These are phyloP conservation scores for Cryptococcus sp. DNA, from an alignment of 1,284 basidiomycete genomes.

Conservation along the genomic window DNA sequence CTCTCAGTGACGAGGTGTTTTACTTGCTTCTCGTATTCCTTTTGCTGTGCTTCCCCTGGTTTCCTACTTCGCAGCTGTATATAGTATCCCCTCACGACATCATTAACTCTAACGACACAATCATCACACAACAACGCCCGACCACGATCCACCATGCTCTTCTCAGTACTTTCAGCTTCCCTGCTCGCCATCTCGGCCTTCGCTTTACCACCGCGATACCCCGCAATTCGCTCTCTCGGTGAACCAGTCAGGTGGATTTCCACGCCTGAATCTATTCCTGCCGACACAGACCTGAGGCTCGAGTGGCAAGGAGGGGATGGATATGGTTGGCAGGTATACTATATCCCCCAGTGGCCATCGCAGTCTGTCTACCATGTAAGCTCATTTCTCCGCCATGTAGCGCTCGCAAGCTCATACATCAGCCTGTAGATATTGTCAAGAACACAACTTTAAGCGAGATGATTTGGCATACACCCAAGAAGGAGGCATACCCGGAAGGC, in stretches of 20 bases:
- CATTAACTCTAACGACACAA: too few species aligned
- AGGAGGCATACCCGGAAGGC: conserved; percentile 16
- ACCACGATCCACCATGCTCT: not conserved
- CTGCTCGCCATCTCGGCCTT: not conserved
- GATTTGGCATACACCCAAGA: conserved; percentile 22
- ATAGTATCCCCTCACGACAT: too few species aligned
- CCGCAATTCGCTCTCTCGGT: not conserved
- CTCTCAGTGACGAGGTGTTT: too few species aligned
- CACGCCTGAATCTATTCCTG: conserved; percentile 11
- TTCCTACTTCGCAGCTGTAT: too few species aligned
- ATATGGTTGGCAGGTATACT: conserved; percentile 27
- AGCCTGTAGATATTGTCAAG: conserved; percentile 23
- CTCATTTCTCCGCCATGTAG: not conserved
- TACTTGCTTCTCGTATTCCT: too few species aligned
- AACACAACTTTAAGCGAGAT: conserved; percentile 7
- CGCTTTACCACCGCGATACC: not conserved
- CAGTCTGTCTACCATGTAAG: conserved; percentile 25
- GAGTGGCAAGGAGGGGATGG: conserved; percentile 28
- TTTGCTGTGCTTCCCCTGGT: too few species aligned
- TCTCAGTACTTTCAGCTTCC: not conserved
- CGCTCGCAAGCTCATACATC: not conserved
- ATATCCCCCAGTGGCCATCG: conserved; percentile 30
- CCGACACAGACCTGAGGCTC: conserved; percentile 15
- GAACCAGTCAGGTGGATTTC: conserved; percentile 9
- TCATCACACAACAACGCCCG: too few species aligned